Conservation (phyloP, 2,329 filamentous ascomycete genomes). For the Penicillium sp. region DNA sequence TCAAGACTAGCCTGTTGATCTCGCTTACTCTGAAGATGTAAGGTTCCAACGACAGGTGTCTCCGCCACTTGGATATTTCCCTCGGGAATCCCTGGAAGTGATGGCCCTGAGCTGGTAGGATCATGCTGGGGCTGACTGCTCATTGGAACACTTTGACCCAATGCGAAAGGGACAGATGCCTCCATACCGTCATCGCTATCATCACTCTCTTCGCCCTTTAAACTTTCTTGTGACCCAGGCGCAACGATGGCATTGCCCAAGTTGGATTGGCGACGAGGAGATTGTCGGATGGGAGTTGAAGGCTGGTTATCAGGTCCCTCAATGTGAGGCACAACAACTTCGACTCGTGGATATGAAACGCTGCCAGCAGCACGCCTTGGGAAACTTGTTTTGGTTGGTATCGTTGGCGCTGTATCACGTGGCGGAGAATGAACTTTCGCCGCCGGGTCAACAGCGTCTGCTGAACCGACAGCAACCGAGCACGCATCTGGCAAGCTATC, state of each 20-base stretch:
- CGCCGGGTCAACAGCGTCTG: too few species aligned
- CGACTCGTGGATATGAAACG: neutral
- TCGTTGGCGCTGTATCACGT: neutral
- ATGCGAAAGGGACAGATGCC: conserved; percentile 33
- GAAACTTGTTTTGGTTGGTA: neutral
- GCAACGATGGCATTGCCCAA: too few species aligned
- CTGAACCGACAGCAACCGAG: neutral
- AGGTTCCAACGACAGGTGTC: conserved; percentile 26
- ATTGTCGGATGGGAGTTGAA: neutral
- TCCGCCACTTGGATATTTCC: conserved; percentile 35
- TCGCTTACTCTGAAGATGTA: conserved; percentile 5
- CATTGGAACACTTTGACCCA: conserved; percentile 25
- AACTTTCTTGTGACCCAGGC: conserved; percentile 6
- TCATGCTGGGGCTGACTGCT: conserved; percentile 27
- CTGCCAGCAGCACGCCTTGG: too few species aligned
- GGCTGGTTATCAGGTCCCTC: neutral
- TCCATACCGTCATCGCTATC: conserved; percentile 38
- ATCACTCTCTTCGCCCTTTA: conserved; percentile 27
- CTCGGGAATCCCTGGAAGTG: conserved; percentile 16
- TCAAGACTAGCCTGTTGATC: neutral
- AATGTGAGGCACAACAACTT: too few species aligned
- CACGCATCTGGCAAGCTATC: neutral
- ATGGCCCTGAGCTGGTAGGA: conserved; percentile 22
- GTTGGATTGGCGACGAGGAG: neutral
- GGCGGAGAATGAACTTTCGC: neutral